Percentiles rank a stretch among this genome's conserved stretches.
Evolutionary conservation across 176 grass and related monocot species (phyloP).

Genomic region (Rhipidocladum racemiflorum): DNA sequence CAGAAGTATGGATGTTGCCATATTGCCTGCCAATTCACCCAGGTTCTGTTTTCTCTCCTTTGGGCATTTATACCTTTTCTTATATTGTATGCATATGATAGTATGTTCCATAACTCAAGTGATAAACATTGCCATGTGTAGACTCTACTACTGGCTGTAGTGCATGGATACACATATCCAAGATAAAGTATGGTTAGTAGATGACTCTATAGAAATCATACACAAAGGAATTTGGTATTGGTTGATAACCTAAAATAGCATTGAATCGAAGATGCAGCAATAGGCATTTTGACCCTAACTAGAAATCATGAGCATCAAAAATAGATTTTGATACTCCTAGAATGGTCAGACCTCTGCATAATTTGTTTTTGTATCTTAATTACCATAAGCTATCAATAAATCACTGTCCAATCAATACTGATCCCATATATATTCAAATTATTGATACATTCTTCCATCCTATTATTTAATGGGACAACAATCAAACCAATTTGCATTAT

Average conservation of each 20-base stretch:
- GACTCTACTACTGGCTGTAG: background rate
- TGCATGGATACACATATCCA: background rate
- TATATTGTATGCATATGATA: background rate
- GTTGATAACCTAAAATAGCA: background rate
- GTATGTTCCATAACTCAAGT: background rate
- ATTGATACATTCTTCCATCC: background rate
- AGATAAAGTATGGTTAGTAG: background rate
- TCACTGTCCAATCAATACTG: background rate
- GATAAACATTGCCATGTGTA: background rate
- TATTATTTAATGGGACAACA: background rate
- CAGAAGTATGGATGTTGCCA: constrained; percentile 90
- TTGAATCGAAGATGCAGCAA: background rate
- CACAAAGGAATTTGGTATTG: background rate
- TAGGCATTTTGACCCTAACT: background rate
- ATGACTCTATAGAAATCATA: background rate
- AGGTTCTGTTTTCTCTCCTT: constrained; percentile 41
- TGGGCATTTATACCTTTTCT: background rate
- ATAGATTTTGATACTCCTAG: background rate
- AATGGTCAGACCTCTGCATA: background rate
- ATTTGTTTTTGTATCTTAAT: background rate
- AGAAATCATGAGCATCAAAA: background rate
- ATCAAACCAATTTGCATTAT: background rate
- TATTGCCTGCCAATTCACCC: constrained; percentile 84
- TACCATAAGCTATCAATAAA: background rate
- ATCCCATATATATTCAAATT: background rate